Percentiles rank a stretch among this genome's conserved stretches.
phyloP scores from a whole-genome alignment of 2,329 filamentous ascomycete genomes.

The Alternaria sp. region DNA sequence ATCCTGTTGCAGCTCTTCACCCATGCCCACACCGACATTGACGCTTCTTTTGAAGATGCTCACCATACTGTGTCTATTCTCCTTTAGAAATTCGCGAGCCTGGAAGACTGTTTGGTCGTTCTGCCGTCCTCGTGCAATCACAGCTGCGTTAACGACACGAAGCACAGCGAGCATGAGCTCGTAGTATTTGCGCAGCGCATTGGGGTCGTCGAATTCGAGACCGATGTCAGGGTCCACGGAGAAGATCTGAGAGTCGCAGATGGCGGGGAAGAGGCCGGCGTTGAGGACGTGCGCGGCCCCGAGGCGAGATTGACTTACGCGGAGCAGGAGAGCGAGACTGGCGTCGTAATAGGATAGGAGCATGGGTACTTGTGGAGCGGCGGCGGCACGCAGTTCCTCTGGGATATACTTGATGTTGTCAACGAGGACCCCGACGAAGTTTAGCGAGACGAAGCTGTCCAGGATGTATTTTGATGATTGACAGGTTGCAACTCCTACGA shows the following conservation, averaged over 20 bases:
- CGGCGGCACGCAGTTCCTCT: conserved; percentile 63
- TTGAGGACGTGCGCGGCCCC: conserved; percentile 89
- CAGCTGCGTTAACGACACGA: conserved; percentile 80
- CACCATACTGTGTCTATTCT: conserved; percentile 84
- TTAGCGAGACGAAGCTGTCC: conserved; percentile 81
- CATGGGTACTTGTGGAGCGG: conserved; percentile 59
- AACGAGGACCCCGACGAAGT: conserved; percentile 89
- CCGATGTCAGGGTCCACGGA: conserved; percentile 91
- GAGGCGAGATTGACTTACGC: conserved; percentile 81
- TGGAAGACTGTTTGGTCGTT: conserved; percentile 77
- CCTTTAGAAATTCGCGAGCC: conserved; percentile 79
- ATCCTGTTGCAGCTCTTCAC: conserved; percentile 68
- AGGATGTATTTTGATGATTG: conserved; percentile 79
- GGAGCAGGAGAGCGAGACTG: conserved; percentile 81
- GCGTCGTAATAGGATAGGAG: conserved; percentile 72
- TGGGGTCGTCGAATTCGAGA: conserved; percentile 73
- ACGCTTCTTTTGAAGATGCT: conserved; percentile 90
- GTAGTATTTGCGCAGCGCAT: conserved; percentile 82
- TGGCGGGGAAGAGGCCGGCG: conserved; percentile 81
- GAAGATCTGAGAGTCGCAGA: conserved; percentile 86
- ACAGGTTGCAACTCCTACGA: conserved; percentile 76
- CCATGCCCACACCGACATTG: conserved; percentile 67
- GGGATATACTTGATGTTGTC: conserved; percentile 84
- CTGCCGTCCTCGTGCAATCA: conserved; percentile 81
- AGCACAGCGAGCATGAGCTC: conserved; percentile 80